A percentile compares a stretch with the other conserved stretches of the same genome.
These are phyloP conservation scores for Microstegium vimineum DNA, from an alignment of 176 grass and related monocot genomes.

Conservation along the genomic window DNA sequence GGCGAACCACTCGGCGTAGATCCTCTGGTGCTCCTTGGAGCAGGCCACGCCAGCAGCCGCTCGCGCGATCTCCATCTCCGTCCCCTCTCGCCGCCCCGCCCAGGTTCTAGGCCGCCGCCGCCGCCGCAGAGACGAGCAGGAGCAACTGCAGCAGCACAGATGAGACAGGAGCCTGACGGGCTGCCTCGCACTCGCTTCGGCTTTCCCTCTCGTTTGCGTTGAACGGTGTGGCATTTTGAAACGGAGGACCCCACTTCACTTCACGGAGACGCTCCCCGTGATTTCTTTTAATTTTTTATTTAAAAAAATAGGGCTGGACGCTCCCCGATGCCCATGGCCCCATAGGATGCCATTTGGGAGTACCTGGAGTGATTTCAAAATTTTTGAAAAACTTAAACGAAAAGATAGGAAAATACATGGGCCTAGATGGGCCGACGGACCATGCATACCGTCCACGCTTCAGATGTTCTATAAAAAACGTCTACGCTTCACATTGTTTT, in stretches of 20 bases:
- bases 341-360: not conserved
- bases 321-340: not conserved
- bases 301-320: not conserved
- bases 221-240: conserved; percentile 36
- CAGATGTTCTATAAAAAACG: no score
- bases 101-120: not conserved
- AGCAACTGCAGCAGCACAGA: not conserved
- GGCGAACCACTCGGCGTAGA: conserved; percentile 85
- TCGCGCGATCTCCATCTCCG: conserved; percentile 59
- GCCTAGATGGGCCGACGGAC: not conserved
- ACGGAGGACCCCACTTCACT: conserved; percentile 13
- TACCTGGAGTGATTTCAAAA: not conserved
- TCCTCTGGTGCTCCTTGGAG: conserved; percentile 69
- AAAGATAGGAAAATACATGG: not conserved
- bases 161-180: conserved; percentile 6
- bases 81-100: not conserved
- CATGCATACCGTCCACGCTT: not conserved
- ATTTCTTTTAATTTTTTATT: conserved; percentile 24
- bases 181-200: not conserved
- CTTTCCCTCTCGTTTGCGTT: conserved; percentile 7
- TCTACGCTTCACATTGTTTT: no score
- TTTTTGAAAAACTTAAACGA: not conserved
- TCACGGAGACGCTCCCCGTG: conserved; percentile 11
- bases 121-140: not conserved
- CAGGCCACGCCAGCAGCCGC: conserved; percentile 29